Conservation (phyloP, 768 basidiomycete species). For the Leccinum broughii region DNA sequence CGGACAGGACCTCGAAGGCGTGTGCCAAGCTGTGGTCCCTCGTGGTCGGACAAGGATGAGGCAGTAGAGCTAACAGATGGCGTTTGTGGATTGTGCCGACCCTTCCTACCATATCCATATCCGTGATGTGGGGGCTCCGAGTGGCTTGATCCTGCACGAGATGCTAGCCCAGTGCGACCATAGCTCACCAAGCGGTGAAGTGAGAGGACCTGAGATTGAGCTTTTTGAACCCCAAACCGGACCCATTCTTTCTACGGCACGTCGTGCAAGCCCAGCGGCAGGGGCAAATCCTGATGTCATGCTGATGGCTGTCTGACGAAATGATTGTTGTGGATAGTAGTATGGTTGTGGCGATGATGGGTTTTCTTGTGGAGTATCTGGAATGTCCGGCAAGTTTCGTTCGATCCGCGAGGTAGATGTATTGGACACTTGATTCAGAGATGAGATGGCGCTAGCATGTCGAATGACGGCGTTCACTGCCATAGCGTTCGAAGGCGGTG, state of each 20-base stretch:
- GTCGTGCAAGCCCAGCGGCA: constrained; percentile 71
- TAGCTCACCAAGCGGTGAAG: constrained; percentile 45
- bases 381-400: constrained; percentile 33
- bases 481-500: constrained; percentile 18
- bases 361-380: constrained; percentile 21
- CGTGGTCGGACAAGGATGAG: constrained; percentile 49
- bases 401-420: constrained; percentile 30
- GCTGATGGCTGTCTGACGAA: constrained; percentile 70
- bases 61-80: constrained; percentile 56
- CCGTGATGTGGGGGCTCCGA: constrained; percentile 29
- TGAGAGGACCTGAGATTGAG: constrained; percentile 41
- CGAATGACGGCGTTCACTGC: constrained; percentile 30
- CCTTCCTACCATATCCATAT: constrained; percentile 35
- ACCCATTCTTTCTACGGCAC: constrained; percentile 77
- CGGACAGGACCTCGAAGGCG: constrained; percentile 55
- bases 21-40: constrained; percentile 56
- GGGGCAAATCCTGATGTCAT: constrained; percentile 69
- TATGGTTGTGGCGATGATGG: constrained; percentile 3
- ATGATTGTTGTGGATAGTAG: constrained; percentile 32
- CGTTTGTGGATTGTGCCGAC: constrained; percentile 57
- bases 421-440: constrained; percentile 26
- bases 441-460: constrained; percentile 21
- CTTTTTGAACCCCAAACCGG: constrained; percentile 55
- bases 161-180: constrained; percentile 29
- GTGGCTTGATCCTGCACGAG: constrained; percentile 42